A percentile compares a stretch with the other conserved stretches of the same genome.
These are phyloP conservation scores for Lasiodiplodia sp. DNA, from an alignment of 2,329 filamentous ascomycete genomes.

Conservation along the genomic window DNA sequence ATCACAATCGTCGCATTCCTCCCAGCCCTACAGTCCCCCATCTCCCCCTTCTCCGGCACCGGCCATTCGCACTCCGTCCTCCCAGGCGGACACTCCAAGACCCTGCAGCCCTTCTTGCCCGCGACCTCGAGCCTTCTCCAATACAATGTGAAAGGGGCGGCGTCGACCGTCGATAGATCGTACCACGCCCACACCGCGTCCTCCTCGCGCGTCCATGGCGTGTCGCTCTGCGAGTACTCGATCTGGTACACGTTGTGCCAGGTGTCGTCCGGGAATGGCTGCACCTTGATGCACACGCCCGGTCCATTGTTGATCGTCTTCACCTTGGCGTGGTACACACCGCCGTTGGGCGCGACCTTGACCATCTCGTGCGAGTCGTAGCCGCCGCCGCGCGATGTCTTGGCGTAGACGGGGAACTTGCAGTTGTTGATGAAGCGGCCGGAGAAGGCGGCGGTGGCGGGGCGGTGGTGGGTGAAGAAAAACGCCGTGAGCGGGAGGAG, in stretches of 20 bases:
- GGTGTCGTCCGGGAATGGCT: neutral
- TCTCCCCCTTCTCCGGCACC: neutral
- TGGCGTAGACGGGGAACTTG: slow-evolving; percentile 13
- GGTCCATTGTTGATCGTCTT: neutral
- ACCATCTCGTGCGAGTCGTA: slow-evolving; percentile 9
- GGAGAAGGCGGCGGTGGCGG: neutral
- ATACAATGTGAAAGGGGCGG: neutral
- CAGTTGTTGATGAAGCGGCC: slow-evolving; percentile 21
- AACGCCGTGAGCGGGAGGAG: neutral
- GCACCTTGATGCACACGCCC: slow-evolving; percentile 3
- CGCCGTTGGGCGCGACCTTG: neutral
- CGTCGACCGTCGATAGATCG: slow-evolving; percentile 7
- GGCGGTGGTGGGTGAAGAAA: neutral
- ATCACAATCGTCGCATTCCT: slow-evolving; percentile 1
- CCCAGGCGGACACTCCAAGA: slow-evolving; percentile 7
- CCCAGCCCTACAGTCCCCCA: slow-evolving; percentile 12
- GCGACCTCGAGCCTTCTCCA: slow-evolving; percentile 11
- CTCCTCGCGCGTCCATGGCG: neutral
- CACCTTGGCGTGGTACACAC: slow-evolving; percentile 1
- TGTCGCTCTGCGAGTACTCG: slow-evolving; percentile 7
- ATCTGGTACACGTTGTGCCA: slow-evolving; percentile 9
- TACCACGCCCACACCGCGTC: neutral
- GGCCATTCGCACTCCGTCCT: slow-evolving; percentile 13
- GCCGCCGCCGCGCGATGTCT: slow-evolving; percentile 12
- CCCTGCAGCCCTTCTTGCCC: neutral